These are phyloP conservation scores for Dendrobium chrysotoxum DNA, from an alignment of 106 monocot species.

Conservation along the genomic window DNA sequence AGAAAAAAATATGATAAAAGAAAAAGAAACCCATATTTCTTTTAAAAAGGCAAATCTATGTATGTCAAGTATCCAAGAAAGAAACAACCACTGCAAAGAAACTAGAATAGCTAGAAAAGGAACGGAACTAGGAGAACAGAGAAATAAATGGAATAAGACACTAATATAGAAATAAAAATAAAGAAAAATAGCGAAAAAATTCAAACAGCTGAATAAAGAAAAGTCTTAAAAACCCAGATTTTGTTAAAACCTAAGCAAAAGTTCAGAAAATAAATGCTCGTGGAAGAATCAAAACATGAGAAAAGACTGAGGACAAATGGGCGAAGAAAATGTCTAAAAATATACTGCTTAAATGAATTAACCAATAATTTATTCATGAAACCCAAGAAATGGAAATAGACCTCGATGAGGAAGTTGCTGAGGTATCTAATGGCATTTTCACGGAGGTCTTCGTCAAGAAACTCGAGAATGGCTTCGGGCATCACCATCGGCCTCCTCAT, in stretches of 20 bases:
- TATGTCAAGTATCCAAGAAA: background rate
- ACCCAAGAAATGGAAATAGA: conserved; percentile 1
- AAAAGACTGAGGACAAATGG: background rate
- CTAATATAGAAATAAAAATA: background rate
- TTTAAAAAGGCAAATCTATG: background rate
- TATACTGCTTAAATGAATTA: background rate
- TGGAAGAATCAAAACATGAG: background rate
- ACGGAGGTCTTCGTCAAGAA: conserved; percentile 35
- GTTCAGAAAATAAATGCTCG: background rate
- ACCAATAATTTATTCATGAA: background rate
- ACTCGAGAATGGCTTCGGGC: conserved; percentile 37
- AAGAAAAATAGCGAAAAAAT: background rate
- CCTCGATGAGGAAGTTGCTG: conserved; percentile 46
- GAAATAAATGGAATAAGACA: no score
- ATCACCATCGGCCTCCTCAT: conserved; percentile 50
- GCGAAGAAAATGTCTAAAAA: background rate
- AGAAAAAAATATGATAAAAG: background rate
- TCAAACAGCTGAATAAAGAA: background rate
- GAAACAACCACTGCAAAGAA: background rate
- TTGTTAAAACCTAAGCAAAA: background rate
- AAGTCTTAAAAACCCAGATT: background rate
- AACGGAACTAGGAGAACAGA: no score
- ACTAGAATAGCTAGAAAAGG: background rate
- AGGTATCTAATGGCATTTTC: conserved; percentile 50
- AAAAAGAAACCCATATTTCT: background rate